Conservation (phyloP, 2,329 filamentous ascomycete species). For the Harringtonia aguacate region DNA sequence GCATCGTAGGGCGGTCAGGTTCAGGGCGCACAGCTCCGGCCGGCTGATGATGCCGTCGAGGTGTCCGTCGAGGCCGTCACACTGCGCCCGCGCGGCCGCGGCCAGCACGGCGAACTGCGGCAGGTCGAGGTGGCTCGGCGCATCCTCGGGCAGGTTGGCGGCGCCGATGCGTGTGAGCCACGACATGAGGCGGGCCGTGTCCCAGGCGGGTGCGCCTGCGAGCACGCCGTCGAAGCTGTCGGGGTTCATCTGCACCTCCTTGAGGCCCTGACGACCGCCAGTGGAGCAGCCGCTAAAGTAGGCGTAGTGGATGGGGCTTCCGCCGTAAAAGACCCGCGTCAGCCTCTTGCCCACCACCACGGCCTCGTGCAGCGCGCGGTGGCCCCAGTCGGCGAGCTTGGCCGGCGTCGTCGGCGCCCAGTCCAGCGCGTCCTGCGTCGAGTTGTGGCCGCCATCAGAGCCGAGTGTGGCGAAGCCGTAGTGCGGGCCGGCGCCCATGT, state of each 20-base stretch:
- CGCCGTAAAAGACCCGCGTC: slow-evolving; percentile 38
- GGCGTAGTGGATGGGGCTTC: slow-evolving; percentile 28
- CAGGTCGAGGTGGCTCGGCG: slow-evolving; percentile 28
- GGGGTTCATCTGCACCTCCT: slow-evolving; percentile 39
- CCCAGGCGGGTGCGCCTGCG: slow-evolving; percentile 33
- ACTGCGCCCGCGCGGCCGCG: slow-evolving; percentile 27
- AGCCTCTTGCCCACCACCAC: slow-evolving; percentile 37
- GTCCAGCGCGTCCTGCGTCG: slow-evolving; percentile 16
- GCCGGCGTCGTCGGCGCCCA: slow-evolving; percentile 29
- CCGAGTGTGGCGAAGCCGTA: slow-evolving; percentile 31
- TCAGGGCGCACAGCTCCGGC: slow-evolving; percentile 16
- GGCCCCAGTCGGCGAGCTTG: slow-evolving; percentile 26
- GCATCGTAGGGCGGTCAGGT: slow-evolving; percentile 16
- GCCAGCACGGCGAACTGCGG: slow-evolving; percentile 28
- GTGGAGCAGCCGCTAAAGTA: slow-evolving; percentile 51
- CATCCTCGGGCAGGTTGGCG: slow-evolving; percentile 31
- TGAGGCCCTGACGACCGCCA: slow-evolving; percentile 47
- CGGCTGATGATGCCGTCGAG: slow-evolving; percentile 25
- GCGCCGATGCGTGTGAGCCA: slow-evolving; percentile 28
- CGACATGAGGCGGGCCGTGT: slow-evolving; percentile 27
- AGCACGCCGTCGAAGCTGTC: slow-evolving; percentile 49
- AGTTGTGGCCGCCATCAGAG: slow-evolving; percentile 32
- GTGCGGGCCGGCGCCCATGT: slow-evolving; percentile 19
- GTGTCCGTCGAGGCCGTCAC: slow-evolving; percentile 29
- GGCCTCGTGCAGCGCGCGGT: slow-evolving; percentile 35